Percentiles rank a stretch among this genome's conserved stretches.
phyloP scores from a whole-genome alignment of 306 rosid species.

The Quercus robur region DNA sequence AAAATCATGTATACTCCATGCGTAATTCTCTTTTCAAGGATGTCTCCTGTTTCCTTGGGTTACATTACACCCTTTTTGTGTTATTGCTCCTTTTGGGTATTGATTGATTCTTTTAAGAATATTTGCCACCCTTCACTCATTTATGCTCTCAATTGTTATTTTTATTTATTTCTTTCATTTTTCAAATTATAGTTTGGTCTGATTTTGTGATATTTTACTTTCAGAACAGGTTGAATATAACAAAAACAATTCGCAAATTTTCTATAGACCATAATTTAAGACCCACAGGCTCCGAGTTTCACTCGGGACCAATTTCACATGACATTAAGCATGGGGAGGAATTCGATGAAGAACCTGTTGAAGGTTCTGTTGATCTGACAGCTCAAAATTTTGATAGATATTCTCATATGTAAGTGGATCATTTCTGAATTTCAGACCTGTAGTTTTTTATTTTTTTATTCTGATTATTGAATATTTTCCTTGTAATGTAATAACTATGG shows the following conservation, averaged over 20 bases:
- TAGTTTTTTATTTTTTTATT: neutral
- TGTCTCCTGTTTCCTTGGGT: neutral
- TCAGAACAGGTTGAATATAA: conserved; percentile 94
- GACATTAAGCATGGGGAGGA: conserved; percentile 85
- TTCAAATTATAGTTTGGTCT: conserved; percentile 9
- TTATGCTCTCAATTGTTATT: conserved; percentile 3
- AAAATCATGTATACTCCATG: neutral
- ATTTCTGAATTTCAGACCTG: conserved; percentile 23
- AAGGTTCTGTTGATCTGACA: conserved; percentile 55
- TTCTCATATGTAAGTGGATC: conserved; percentile 70
- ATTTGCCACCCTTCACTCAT: neutral
- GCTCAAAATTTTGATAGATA: conserved; percentile 56
- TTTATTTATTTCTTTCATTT: conserved; percentile 8
- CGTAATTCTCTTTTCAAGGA: neutral
- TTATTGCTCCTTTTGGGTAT: neutral
- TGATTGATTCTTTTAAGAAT: neutral
- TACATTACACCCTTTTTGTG: neutral
- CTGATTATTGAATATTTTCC: neutral
- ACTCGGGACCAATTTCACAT: conserved; percentile 57
- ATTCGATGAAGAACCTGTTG: conserved; percentile 59
- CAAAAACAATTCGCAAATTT: conserved; percentile 85
- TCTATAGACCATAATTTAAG: conserved; percentile 72
- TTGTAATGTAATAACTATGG: neutral
- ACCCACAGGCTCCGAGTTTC: conserved; percentile 84
- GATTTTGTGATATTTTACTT: conserved; percentile 38